phyloP scores from a whole-genome alignment of 2,329 filamentous ascomycete genomes.

The Phialophora verrucosa region DNA sequence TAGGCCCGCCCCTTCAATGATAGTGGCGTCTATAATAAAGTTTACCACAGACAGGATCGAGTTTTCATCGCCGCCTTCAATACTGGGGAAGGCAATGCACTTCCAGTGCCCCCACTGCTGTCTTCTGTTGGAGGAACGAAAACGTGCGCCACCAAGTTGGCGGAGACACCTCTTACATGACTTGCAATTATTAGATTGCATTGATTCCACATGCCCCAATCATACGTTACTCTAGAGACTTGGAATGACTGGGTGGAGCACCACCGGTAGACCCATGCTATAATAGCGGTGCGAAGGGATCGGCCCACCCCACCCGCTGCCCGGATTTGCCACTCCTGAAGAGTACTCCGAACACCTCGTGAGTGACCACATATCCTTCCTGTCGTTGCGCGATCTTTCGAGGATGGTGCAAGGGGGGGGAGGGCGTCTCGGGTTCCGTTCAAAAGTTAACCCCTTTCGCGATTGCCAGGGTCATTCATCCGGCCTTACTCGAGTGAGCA shows the following conservation, averaged over 20 bases:
- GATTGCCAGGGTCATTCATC: background rate
- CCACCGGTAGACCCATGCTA: background rate
- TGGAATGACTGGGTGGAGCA: background rate
- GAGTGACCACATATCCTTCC: background rate
- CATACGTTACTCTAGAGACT: background rate
- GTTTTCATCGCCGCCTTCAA: background rate
- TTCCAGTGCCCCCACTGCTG: background rate
- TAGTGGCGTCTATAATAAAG: too few species aligned
- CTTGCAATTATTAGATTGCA: background rate
- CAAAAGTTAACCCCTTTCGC: background rate
- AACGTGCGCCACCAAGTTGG: background rate
- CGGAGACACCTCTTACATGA: background rate
- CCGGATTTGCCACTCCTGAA: background rate
- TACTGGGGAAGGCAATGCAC: background rate
- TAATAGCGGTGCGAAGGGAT: background rate
- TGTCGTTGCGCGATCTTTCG: background rate
- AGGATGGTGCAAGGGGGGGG: background rate
- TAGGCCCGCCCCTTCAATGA: too few species aligned
- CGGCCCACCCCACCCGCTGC: background rate
- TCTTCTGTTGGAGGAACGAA: background rate
- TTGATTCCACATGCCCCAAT: background rate
- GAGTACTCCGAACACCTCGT: background rate
- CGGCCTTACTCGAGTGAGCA: too few species aligned
- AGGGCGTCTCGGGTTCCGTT: background rate
- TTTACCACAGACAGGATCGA: background rate